Evolutionary conservation across 257 asterid genomes (phyloP).

Genomic region (Henckelia pumila): DNA sequence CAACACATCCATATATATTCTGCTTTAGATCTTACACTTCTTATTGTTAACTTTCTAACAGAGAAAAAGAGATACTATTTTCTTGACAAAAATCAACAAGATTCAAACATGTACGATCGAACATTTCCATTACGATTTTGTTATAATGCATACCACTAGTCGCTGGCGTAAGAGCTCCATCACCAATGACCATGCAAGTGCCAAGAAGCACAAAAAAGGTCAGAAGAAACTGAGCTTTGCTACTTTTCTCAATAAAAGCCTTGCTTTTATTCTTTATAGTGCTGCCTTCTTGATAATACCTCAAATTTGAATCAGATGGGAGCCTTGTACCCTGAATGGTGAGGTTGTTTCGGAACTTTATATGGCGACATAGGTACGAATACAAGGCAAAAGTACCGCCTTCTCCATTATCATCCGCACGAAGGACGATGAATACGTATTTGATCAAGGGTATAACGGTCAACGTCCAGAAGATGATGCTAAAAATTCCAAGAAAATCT

Average conservation of each 20-base stretch:
- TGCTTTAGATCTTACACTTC: not conserved
- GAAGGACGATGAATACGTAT: not conserved
- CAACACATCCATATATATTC: not conserved
- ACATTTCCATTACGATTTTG: too few species aligned
- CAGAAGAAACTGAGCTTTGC: not conserved
- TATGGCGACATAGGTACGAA: not conserved
- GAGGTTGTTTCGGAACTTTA: not conserved
- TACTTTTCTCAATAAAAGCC: not conserved
- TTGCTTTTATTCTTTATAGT: not conserved
- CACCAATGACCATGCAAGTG: conserved; percentile 84
- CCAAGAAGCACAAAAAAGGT: conserved; percentile 32
- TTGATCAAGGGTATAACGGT: not conserved
- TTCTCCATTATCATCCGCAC: not conserved
- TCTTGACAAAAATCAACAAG: not conserved
- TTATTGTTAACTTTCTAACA: not conserved
- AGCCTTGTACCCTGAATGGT: not conserved
- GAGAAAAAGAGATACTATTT: too few species aligned
- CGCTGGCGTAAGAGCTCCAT: conserved; percentile 44
- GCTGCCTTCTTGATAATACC: not conserved
- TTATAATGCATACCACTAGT: not conserved
- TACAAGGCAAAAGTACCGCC: not conserved
- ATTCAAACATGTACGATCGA: not conserved
- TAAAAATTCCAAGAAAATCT: not conserved
- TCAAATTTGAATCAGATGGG: not conserved
- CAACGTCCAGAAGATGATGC: not conserved